Conservation (phyloP, 2,329 filamentous ascomycete species). For the Hypoxylon rubiginosum region DNA sequence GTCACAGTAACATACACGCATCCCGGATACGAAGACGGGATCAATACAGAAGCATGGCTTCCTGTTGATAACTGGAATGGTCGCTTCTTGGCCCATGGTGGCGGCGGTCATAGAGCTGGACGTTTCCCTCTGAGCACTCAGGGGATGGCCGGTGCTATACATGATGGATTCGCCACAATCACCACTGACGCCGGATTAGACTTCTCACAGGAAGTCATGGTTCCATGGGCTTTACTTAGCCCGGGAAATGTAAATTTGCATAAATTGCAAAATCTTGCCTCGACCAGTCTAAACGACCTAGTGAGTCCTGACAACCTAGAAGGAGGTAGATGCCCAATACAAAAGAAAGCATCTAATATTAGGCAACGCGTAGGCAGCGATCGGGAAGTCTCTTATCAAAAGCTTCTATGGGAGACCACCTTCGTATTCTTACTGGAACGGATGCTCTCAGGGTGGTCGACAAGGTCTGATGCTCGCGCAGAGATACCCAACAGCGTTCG, state of each 20-base stretch:
- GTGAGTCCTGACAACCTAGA: no score
- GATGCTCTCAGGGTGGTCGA: constrained; percentile 67
- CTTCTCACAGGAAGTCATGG: not conserved
- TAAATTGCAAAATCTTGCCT: constrained; percentile 42
- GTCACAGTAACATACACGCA: constrained; percentile 59
- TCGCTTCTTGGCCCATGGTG: constrained; percentile 56
- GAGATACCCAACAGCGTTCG: constrained; percentile 63
- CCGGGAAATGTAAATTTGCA: constrained; percentile 46
- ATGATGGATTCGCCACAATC: constrained; percentile 44
- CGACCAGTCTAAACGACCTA: constrained; percentile 19
- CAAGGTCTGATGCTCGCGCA: constrained; percentile 61
- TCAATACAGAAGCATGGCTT: constrained; percentile 55
- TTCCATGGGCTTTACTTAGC: constrained; percentile 39
- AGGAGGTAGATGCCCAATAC: not conserved
- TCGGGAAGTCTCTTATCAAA: constrained; percentile 58
- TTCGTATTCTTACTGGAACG: constrained; percentile 61
- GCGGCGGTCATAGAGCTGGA: constrained; percentile 52
- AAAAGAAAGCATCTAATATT: not conserved
- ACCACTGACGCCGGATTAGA: constrained; percentile 46
- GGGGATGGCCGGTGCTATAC: constrained; percentile 40
- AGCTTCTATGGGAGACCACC: constrained; percentile 57
- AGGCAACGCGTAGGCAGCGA: constrained; percentile 48
- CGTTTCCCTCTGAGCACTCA: constrained; percentile 15
- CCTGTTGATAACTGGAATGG: constrained; percentile 54
- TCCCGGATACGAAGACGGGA: constrained; percentile 55